phyloP scores from a whole-genome alignment of 129 eudicot genomes.

The Heracleum sosnowskyi region DNA sequence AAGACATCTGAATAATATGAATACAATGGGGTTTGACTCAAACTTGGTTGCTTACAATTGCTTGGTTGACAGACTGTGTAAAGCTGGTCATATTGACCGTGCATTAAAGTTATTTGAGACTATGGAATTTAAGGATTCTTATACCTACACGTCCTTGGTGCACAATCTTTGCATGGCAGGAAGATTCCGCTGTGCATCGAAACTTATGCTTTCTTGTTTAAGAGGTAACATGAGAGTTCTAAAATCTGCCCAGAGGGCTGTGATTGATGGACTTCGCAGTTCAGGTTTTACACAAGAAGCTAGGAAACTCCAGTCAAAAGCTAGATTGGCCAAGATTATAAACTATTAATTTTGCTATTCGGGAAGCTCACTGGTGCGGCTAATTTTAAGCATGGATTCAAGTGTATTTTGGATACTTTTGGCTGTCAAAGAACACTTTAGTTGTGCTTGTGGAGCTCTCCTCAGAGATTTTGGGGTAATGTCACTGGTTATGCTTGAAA shows the following conservation, averaged over 20 bases:
- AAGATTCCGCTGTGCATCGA: slow-evolving; percentile 6
- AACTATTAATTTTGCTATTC: neutral
- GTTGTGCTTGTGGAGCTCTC: neutral
- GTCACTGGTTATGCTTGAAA: neutral
- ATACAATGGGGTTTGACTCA: neutral
- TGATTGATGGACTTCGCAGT: slow-evolving; percentile 6
- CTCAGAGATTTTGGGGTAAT: neutral
- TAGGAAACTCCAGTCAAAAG: slow-evolving; percentile 4
- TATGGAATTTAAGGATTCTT: slow-evolving; percentile 8
- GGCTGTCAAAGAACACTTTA: neutral
- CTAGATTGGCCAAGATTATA: neutral
- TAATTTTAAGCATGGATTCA: neutral
- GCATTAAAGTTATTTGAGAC: slow-evolving; percentile 7
- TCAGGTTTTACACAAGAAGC: slow-evolving; percentile 2
- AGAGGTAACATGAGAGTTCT: slow-evolving; percentile 10
- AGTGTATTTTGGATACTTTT: neutral
- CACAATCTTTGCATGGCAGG: slow-evolving; percentile 9
- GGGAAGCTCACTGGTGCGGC: neutral
- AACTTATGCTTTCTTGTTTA: slow-evolving; percentile 3
- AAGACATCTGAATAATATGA: slow-evolving; percentile 3
- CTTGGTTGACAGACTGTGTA: slow-evolving; percentile 5
- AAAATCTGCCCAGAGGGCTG: slow-evolving; percentile 7
- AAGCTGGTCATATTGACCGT: slow-evolving; percentile 6
- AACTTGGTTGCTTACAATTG: slow-evolving; percentile 10
- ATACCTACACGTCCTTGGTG: slow-evolving; percentile 11